These are phyloP conservation scores for Bjerkandera adusta DNA, from an alignment of 1,284 basidiomycete genomes.

Conservation along the genomic window DNA sequence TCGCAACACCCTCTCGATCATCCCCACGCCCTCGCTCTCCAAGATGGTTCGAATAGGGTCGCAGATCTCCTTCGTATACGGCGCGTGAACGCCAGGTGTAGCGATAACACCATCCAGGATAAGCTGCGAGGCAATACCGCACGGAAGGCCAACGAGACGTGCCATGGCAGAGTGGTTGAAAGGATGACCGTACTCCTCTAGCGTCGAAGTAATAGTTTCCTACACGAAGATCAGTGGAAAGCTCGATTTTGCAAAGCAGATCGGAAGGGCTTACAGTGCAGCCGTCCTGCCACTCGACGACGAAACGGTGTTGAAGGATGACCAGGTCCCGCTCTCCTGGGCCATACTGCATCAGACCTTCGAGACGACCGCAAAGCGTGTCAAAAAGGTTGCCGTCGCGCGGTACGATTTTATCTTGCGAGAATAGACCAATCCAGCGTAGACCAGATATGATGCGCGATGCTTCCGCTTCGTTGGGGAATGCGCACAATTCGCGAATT, in stretches of 20 bases:
- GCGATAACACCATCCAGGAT: slow-evolving; percentile 77
- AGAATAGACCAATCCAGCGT: slow-evolving; percentile 94
- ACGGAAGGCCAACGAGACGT: slow-evolving; percentile 86
- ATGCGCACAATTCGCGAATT: slow-evolving; percentile 41
- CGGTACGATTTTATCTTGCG: slow-evolving; percentile 58
- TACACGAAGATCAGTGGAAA: slow-evolving; percentile 26
- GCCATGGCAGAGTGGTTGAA: slow-evolving; percentile 92
- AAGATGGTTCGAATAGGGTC: slow-evolving; percentile 75
- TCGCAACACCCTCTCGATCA: slow-evolving; percentile 68
- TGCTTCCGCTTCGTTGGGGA: slow-evolving; percentile 70
- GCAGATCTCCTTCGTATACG: slow-evolving; percentile 89
- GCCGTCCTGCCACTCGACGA: slow-evolving; percentile 85
- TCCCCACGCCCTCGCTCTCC: slow-evolving; percentile 82
- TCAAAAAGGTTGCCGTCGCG: slow-evolving; percentile 84
- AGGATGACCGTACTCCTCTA: slow-evolving; percentile 89
- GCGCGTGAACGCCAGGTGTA: slow-evolving; percentile 79
- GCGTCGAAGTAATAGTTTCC: slow-evolving; percentile 88
- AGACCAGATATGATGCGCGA: slow-evolving; percentile 83
- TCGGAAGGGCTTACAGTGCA: slow-evolving; percentile 46
- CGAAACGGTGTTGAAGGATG: slow-evolving; percentile 97
- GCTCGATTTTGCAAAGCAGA: slow-evolving; percentile 9
- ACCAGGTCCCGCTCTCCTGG: slow-evolving; percentile 93
- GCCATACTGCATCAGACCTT: slow-evolving; percentile 90
- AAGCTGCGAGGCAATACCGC: slow-evolving; percentile 88
- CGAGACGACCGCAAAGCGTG: slow-evolving; percentile 89